Conservation (phyloP, 441 rosid genomes). For the Adansonia rubrostipa region DNA sequence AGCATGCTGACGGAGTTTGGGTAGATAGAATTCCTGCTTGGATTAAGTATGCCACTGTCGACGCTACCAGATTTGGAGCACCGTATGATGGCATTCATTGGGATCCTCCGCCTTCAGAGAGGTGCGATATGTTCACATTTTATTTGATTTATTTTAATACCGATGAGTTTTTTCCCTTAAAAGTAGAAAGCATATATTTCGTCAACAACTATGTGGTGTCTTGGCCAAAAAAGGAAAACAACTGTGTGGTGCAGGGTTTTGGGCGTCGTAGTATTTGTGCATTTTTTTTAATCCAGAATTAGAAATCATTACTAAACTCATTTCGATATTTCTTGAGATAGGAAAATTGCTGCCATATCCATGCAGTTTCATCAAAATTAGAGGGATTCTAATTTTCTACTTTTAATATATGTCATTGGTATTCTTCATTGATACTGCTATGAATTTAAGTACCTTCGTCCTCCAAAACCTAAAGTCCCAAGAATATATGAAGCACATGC, state of each 20-base stretch:
- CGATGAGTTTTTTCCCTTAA: slow-evolving; percentile 15
- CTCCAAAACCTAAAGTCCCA: slow-evolving; percentile 71
- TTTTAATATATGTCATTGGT: slow-evolving; percentile 2
- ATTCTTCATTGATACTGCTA: slow-evolving; percentile 39
- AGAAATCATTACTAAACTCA: neutral
- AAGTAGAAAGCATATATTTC: neutral
- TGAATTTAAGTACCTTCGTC: slow-evolving; percentile 61
- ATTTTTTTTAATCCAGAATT: neutral
- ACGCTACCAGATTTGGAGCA: slow-evolving; percentile 67
- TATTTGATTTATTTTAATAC: slow-evolving; percentile 13
- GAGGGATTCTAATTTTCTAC: slow-evolving; percentile 1
- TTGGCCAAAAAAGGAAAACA: neutral
- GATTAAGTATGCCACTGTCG: slow-evolving; percentile 72
- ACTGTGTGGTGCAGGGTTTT: neutral
- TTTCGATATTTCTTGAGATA: slow-evolving; percentile 15
- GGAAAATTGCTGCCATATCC: slow-evolving; percentile 4
- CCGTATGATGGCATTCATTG: slow-evolving; percentile 86
- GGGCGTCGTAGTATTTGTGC: neutral
- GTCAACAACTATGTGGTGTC: slow-evolving; percentile 8
- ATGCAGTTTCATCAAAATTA: slow-evolving; percentile 19
- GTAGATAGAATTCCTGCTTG: slow-evolving; percentile 83
- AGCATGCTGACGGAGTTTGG: slow-evolving; percentile 66
- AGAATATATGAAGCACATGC: slow-evolving; percentile 87
- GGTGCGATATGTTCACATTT: slow-evolving; percentile 41
- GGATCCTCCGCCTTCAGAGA: slow-evolving; percentile 77